Evolutionary conservation across 140 eudicot genomes (phyloP).

Genomic region (Flaveria floridana): DNA sequence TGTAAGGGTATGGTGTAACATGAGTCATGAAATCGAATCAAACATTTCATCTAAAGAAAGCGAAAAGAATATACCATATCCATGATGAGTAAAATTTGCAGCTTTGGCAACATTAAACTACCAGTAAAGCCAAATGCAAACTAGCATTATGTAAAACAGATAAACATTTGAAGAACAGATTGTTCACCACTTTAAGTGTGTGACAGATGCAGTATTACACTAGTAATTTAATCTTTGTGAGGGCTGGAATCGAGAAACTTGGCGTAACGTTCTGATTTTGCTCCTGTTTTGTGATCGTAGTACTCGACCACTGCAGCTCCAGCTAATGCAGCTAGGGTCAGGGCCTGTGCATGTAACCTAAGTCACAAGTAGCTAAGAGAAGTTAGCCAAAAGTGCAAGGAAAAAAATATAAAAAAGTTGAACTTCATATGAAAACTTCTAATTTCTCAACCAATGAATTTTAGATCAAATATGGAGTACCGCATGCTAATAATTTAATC

Average conservation of each 20-base stretch:
- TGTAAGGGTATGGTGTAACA: not conserved
- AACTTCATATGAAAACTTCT: not conserved
- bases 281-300: constrained; percentile 66
- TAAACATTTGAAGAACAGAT: not conserved
- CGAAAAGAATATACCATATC: not conserved
- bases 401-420: constrained; percentile 4
- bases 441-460: not conserved
- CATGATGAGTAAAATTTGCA: constrained; percentile 33
- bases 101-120: constrained; percentile 30
- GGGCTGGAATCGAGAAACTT: constrained; percentile 47
- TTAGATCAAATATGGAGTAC: not conserved
- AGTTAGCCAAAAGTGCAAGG: constrained; percentile 7
- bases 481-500: not conserved
- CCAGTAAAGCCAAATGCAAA: constrained; percentile 31
- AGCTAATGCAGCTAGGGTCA: constrained; percentile 68
- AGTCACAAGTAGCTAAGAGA: constrained; percentile 1
- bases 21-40: constrained; percentile 2
- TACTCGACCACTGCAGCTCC: constrained; percentile 86
- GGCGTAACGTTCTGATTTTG: constrained; percentile 60
- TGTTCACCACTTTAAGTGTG: not conserved
- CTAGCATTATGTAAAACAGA: constrained; percentile 27
- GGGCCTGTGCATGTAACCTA: constrained; percentile 88
- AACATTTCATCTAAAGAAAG: constrained; percentile 1
- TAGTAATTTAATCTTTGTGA: constrained; percentile 26
- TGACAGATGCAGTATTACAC: constrained; percentile 9